phyloP scores from a whole-genome alignment of 192 early-diverging fungal species.

The Chytriomyces confervae region DNA sequence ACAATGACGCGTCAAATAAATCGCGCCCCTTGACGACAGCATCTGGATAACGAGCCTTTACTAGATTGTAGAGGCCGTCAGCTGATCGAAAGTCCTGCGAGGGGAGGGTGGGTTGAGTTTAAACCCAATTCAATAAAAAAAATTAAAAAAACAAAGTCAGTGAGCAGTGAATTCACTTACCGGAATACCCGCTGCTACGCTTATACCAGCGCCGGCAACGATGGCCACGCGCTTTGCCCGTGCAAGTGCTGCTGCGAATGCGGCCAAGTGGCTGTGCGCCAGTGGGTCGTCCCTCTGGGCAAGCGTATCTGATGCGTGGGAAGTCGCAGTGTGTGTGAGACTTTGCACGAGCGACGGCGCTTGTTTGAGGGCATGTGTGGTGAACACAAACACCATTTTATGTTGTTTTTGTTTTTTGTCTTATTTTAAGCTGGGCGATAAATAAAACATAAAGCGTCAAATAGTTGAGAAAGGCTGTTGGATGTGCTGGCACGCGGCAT shows the following conservation, averaged over 20 bases:
- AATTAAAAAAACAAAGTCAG: neutral
- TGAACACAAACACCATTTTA: too few relatives aligned
- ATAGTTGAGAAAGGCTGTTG: too few relatives aligned
- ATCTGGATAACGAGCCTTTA: constrained; percentile 76
- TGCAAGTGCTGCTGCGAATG: constrained; percentile 34
- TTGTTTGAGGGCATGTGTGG: too few relatives aligned
- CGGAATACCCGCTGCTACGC: constrained; percentile 86
- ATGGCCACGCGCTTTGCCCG: constrained; percentile 56
- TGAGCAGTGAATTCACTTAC: constrained; percentile 24
- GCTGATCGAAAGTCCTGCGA: constrained; percentile 81
- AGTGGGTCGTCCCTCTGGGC: neutral
- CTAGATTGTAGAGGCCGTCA: constrained; percentile 84
- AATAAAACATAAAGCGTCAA: too few relatives aligned
- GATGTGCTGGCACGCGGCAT: too few relatives aligned
- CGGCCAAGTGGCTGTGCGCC: constrained; percentile 20
- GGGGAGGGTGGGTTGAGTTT: neutral
- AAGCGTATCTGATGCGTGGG: too few relatives aligned
- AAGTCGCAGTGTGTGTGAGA: too few relatives aligned
- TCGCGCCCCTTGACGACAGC: constrained; percentile 78
- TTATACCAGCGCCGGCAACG: constrained; percentile 90
- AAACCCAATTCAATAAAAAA: constrained; percentile 14
- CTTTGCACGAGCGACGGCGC: too few relatives aligned
- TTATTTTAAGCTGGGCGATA: too few relatives aligned
- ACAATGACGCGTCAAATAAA: constrained; percentile 85
- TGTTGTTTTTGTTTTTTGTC: too few relatives aligned